Evolutionary conservation across 345 rosid species (phyloP).

Genomic region (Citrus mangshanensis): DNA sequence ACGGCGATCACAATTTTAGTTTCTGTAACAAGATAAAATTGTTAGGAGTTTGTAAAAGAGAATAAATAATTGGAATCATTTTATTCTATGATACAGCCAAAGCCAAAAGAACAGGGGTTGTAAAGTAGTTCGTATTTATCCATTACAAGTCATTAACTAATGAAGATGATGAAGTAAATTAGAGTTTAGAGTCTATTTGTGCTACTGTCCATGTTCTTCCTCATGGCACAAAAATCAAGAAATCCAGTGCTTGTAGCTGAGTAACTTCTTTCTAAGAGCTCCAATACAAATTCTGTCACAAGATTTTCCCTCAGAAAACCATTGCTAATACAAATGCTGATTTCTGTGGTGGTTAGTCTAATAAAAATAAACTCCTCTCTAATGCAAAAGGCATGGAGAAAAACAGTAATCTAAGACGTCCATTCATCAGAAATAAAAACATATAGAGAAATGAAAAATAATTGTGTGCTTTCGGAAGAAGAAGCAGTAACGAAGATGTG

Average conservation of each 20-base stretch:
- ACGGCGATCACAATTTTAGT: background rate
- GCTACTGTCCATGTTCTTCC: background rate
- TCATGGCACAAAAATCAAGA: background rate
- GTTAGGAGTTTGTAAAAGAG: background rate
- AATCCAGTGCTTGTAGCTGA: too few species aligned
- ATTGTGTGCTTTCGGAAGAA: background rate
- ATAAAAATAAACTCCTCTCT: too few species aligned
- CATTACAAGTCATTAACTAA: background rate
- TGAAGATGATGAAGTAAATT: background rate
- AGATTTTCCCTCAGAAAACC: too few species aligned
- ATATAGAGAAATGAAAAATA: background rate
- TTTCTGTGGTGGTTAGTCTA: background rate
- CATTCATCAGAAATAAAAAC: background rate
- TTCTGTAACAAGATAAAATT: background rate
- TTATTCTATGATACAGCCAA: background rate
- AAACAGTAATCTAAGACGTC: background rate
- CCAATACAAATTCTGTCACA: too few species aligned
- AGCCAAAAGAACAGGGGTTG: background rate
- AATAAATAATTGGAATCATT: background rate
- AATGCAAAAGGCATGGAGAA: background rate
- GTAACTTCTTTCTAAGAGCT: too few species aligned
- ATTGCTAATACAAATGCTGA: too few species aligned
- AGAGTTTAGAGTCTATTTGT: background rate
- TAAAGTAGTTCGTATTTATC: background rate
- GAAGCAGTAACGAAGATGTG: background rate